phyloP scores from a whole-genome alignment of 805 yeast genomes.

The Candida koratica region DNA sequence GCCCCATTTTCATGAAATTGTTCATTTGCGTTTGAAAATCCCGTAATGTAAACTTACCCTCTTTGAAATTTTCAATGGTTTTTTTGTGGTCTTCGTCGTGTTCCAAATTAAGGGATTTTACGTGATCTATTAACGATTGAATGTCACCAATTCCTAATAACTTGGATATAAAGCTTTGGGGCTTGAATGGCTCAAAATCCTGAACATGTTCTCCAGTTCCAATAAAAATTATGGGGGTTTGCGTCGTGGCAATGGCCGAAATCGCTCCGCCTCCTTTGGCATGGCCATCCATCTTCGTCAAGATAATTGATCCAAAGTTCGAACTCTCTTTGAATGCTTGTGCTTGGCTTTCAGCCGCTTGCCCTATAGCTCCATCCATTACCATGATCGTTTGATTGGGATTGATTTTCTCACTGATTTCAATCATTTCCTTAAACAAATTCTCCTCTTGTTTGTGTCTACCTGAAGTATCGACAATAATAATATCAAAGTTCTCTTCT shows the following conservation, averaged over 20 bases:
- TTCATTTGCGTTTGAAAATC: slow-evolving; percentile 95
- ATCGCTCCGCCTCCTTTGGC: slow-evolving; percentile 99
- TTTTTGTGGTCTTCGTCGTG: slow-evolving; percentile 73
- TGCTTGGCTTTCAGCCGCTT: slow-evolving; percentile 95
- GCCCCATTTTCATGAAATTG: slow-evolving; percentile 95
- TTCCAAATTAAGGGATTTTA: slow-evolving; percentile 72
- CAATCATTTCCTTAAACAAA: slow-evolving; percentile 90
- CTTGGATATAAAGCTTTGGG: slow-evolving; percentile 85
- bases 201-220: slow-evolving; percentile 98
- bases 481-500: slow-evolving; percentile 85
- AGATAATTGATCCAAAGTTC: slow-evolving; percentile 89
- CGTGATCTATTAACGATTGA: slow-evolving; percentile 91
- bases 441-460: slow-evolving; percentile 94
- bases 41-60: slow-evolving; percentile 87
- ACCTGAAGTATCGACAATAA: slow-evolving; percentile 96
- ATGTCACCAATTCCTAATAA: slow-evolving; percentile 93
- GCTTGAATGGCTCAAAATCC: slow-evolving; percentile 88
- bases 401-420: slow-evolving; percentile 78
- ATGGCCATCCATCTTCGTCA: slow-evolving; percentile 97
- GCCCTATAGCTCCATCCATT: slow-evolving; percentile 95
- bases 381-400: slow-evolving; percentile 99
- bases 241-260: slow-evolving; percentile 95
- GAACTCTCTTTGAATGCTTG: slow-evolving; percentile 90
- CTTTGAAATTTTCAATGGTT: slow-evolving; percentile 85
- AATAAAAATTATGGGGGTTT: slow-evolving; percentile 90